Conservation (phyloP, 1,139 yeast genomes). For the Geotrichum bryndzae region DNA sequence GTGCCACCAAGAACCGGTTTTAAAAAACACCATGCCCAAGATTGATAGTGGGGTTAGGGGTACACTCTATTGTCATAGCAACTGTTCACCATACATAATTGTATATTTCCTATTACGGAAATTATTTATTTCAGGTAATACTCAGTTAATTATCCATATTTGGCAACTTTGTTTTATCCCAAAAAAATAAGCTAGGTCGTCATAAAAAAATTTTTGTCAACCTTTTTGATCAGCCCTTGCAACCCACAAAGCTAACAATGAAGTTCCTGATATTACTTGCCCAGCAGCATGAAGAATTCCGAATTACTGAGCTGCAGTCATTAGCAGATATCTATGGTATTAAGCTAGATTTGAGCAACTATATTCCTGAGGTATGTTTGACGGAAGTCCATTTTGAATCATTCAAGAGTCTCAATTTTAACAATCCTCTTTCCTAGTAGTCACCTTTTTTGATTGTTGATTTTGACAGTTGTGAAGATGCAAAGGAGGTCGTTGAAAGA, state of each 20-base stretch:
- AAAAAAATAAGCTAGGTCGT: not conserved
- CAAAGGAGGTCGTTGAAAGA: conserved; percentile 55
- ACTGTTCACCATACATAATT: not conserved
- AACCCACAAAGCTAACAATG: conserved; percentile 19
- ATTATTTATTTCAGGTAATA: too few relatives aligned
- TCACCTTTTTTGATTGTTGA: conserved; percentile 67
- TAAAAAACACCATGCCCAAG: not conserved
- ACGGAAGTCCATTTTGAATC: conserved; percentile 2
- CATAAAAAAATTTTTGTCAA: not conserved
- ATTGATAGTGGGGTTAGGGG: conserved; percentile 1
- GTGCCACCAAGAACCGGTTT: not conserved
- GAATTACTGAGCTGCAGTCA: conserved; percentile 79
- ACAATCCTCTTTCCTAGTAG: conserved; percentile 5
- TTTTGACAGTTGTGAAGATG: conserved; percentile 59
- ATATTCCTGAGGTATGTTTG: conserved; percentile 40
- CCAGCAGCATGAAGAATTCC: conserved; percentile 72
- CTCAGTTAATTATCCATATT: not conserved
- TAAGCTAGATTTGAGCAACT: conserved; percentile 52
- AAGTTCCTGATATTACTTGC: conserved; percentile 74
- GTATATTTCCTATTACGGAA: too few relatives aligned
- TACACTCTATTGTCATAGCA: not conserved
- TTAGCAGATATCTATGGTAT: conserved; percentile 61
- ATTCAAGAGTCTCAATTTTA: not conserved
- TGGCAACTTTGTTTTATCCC: not conserved
- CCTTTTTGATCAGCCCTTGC: not conserved